Percentiles rank a stretch among this genome's conserved stretches.
phyloP scores from a whole-genome alignment of 495 filamentous ascomycete genomes.

The Hypoxylon rickii region DNA sequence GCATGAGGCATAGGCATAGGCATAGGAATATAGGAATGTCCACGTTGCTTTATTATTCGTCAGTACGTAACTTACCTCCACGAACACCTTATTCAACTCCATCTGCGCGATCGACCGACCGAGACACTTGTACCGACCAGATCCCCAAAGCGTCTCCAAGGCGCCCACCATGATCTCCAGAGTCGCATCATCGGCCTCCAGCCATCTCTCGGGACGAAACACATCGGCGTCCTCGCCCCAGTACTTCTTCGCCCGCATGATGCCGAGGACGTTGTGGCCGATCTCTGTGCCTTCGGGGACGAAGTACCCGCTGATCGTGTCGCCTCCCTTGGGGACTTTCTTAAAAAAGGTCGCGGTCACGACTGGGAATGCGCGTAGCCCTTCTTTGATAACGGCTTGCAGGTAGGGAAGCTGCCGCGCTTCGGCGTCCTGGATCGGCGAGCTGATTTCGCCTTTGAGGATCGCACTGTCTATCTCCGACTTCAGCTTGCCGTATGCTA shows the following conservation, averaged over 20 bases:
- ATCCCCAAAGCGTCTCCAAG: constrained; percentile 42
- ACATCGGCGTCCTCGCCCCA: constrained; percentile 44
- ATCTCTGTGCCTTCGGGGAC: constrained; percentile 39
- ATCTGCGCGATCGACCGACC: constrained; percentile 44
- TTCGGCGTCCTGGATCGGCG: constrained; percentile 46
- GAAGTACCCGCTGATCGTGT: constrained; percentile 29
- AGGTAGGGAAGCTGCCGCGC: constrained; percentile 51
- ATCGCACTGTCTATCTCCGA: constrained; percentile 56
- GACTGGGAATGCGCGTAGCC: constrained; percentile 46
- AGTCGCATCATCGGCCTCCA: constrained; percentile 44
- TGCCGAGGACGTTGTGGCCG: constrained; percentile 27
- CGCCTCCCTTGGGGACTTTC: constrained; percentile 33
- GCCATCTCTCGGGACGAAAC: constrained; percentile 47
- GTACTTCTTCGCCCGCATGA: constrained; percentile 33
- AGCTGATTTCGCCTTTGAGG: constrained; percentile 23
- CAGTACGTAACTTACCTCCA: constrained; percentile 49
- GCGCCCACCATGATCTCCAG: constrained; percentile 43
- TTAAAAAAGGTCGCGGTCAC: constrained; percentile 37
- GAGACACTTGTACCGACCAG: constrained; percentile 46
- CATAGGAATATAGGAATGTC: background rate
- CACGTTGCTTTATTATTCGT: too few species aligned
- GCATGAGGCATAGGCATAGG: background rate
- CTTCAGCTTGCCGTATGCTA: constrained; percentile 58
- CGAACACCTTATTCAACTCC: constrained; percentile 58
- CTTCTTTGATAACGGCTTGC: constrained; percentile 52